Percentiles rank a stretch among this genome's conserved stretches.
phyloP scores from a whole-genome alignment of 345 rosid genomes.

The Leavenworthia alabamica region DNA sequence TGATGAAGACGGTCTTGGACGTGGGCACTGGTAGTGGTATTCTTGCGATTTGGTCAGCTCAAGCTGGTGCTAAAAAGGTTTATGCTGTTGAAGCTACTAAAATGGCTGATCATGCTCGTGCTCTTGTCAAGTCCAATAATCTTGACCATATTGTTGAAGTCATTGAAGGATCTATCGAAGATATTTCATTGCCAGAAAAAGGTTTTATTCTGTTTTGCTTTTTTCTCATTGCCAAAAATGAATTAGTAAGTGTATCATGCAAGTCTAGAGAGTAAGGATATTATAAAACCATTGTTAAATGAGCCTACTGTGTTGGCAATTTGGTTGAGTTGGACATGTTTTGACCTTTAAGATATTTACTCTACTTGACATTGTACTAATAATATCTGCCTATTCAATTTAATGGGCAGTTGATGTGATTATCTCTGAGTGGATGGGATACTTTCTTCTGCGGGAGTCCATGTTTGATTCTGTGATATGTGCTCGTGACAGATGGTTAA shows the following conservation, averaged over 20 bases:
- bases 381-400: background rate
- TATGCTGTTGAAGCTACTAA: conserved; percentile 95
- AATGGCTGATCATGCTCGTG: conserved; percentile 92
- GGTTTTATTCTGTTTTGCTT: conserved; percentile 34
- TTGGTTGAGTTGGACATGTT: too few relatives aligned
- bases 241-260: background rate
- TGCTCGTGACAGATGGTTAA: conserved; percentile 98
- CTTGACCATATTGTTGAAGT: conserved; percentile 73
- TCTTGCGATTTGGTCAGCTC: conserved; percentile 99
- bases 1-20: conserved; percentile 75
- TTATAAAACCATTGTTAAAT: too few relatives aligned
- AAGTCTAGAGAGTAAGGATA: too few relatives aligned
- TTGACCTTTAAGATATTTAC: background rate
- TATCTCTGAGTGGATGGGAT: conserved; percentile 99
- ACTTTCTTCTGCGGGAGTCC: conserved; percentile 90
- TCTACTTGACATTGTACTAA: conserved; percentile 5
- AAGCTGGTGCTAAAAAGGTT: conserved; percentile 97
- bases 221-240: background rate
- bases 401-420: conserved; percentile 80
- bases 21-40: conserved; percentile 99
- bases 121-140: conserved; percentile 66
- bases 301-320: too few relatives aligned
- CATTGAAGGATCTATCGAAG: conserved; percentile 82
- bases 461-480: conserved; percentile 97
- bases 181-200: conserved; percentile 77